Percentiles rank a stretch among this genome's conserved stretches.
Conservation (phyloP, 768 basidiomycete species). For the Leccinum disarticulatum region DNA sequence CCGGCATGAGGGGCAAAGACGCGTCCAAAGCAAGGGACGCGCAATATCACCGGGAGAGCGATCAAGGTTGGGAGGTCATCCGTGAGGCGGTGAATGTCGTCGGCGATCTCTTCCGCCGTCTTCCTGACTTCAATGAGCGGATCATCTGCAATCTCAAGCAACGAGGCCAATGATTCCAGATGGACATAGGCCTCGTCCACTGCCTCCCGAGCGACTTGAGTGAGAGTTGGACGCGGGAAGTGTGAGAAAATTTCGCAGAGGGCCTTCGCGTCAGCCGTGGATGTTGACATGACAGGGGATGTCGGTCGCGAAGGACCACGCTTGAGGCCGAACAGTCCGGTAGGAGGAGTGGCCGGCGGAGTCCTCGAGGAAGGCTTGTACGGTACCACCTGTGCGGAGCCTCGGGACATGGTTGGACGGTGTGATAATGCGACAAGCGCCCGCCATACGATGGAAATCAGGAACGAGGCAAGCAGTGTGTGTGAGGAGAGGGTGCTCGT, state of each 20-base stretch:
- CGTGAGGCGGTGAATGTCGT: conserved; percentile 53
- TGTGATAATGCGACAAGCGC: conserved; percentile 69
- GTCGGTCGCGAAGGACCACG: conserved; percentile 66
- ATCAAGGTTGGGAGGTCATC: conserved; percentile 72
- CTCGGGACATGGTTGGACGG: conserved; percentile 47
- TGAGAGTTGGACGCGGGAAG: conserved; percentile 60
- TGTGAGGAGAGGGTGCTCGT: conserved; percentile 56
- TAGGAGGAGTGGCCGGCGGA: conserved; percentile 55
- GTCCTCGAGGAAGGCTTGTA: conserved; percentile 40
- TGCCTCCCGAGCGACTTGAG: conserved; percentile 69
- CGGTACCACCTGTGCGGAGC: conserved; percentile 36
- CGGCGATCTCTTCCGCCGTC: conserved; percentile 27
- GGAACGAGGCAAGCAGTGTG: conserved; percentile 61
- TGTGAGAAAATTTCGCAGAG: conserved; percentile 59
- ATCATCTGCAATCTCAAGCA: conserved; percentile 52
- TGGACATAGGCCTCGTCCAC: conserved; percentile 78
- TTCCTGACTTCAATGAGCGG: conserved; percentile 27
- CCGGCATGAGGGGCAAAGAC: conserved; percentile 18
- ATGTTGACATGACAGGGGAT: conserved; percentile 49
- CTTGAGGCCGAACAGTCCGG: conserved; percentile 64
- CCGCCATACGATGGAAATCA: conserved; percentile 75
- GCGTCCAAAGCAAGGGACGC: conserved; percentile 35
- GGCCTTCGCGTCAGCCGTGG: conserved; percentile 57
- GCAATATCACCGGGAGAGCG: conserved; percentile 66
- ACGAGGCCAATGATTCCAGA: conserved; percentile 52